Base-by-base conservation (phyloP, 345 rosid genomes). In the Brassica cretica region DNA sequence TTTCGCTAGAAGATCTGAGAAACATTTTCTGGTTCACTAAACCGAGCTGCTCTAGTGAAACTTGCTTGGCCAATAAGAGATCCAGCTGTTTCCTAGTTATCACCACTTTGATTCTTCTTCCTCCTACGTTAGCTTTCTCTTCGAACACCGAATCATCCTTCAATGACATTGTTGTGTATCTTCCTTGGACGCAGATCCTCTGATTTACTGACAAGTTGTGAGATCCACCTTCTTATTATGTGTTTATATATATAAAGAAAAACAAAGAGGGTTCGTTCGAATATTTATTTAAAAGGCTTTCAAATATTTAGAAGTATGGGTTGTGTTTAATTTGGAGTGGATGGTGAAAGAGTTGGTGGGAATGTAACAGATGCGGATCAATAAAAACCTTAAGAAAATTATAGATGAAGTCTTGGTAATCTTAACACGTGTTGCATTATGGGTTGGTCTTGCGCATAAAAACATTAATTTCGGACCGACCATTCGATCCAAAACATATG, bases 311-410 rank as follows among this genome's bases (percentile, higher is more conserved):
- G 6, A 67, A 78, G 51, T 53, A 73, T 67, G 70, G 49, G 70
- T 66, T 78, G 82, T 78, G 82, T 73, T 80, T 69, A 56, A 80
- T 64, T 55, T 80, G 79, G 82, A 80, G 82, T 80, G 79, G 82
- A 74, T 79, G 30, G 82, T 69, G 61, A 61, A 27, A 74, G 63
- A 63, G 78, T 73, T 27, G 82, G 78, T 72, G 82, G 75, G 75
- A 79, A 70, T 80, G 56, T 80, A 74, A 74, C 82, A 74, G 79
- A 79, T 79, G 66, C 64, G 64, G 70, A 78, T 78, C 69, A 72
- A 59, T 78, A 72, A 72, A 44, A 73, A 72, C 16, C 63, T 39
- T 49, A 46, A 69, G 70, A 69, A 69, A 76, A 46, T 62, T 64
- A 16, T 9, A 70, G 19, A 70, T 76, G 1, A 14, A 71, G 59